phyloP scores from a whole-genome alignment of 1,139 yeast genomes.

The Pichia sp. region DNA sequence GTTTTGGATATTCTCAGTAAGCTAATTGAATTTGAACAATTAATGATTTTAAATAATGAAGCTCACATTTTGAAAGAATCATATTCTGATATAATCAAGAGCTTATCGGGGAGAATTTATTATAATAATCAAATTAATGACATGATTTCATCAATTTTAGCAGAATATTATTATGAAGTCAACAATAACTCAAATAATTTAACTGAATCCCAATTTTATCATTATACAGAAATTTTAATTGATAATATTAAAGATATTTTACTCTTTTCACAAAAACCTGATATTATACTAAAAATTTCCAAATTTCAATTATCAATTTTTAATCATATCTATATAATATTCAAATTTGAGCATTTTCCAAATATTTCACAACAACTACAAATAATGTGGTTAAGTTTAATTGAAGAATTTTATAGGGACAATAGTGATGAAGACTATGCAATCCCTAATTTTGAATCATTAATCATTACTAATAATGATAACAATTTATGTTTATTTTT shows the following conservation, averaged over 20 bases:
- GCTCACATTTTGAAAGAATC: constrained; percentile 22
- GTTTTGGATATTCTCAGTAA: constrained; percentile 71
- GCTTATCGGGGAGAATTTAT: constrained; percentile 64
- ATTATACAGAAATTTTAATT: constrained; percentile 18
- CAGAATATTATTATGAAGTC: constrained; percentile 18
- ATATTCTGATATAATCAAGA: constrained; percentile 44
- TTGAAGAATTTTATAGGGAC: constrained; percentile 18
- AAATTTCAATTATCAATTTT: constrained; percentile 20
- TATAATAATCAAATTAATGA: constrained; percentile 79
- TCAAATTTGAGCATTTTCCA: constrained; percentile 23
- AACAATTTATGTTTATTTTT: constrained; percentile 26
- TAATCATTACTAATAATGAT: constrained; percentile 26
- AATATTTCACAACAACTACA: constrained; percentile 19
- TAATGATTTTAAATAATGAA: constrained; percentile 31
- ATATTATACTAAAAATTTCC: constrained; percentile 20
- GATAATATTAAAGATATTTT: constrained; percentile 23
- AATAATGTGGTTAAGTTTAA: constrained; percentile 21
- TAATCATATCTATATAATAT: constrained; percentile 20
- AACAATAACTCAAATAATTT: constrained; percentile 1
- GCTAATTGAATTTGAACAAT: constrained; percentile 53
- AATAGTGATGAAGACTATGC: constrained; percentile 11
- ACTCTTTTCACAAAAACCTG: constrained; percentile 18
- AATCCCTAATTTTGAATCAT: constrained; percentile 27
- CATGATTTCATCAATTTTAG: constrained; percentile 50
- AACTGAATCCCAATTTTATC: constrained; percentile 10